Conservation (phyloP, 768 basidiomycete species). For the Clavulina sp. region DNA sequence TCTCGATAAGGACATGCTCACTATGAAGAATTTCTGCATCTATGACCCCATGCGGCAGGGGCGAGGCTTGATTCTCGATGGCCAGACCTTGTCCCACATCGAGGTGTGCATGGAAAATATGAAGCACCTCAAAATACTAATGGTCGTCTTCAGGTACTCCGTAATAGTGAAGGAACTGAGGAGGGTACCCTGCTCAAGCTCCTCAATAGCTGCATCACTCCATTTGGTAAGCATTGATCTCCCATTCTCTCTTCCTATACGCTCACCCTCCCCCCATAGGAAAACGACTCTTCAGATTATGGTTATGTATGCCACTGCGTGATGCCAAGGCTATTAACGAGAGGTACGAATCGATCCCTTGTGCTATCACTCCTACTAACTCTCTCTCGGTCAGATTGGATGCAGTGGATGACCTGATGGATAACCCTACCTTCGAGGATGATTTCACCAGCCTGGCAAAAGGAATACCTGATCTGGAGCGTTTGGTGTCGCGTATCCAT, state of each 20-base stretch:
- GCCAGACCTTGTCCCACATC: constrained; percentile 86
- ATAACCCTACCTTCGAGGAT: constrained; percentile 56
- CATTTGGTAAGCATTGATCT: constrained; percentile 47
- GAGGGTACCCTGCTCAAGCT: constrained; percentile 79
- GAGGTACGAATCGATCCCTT: constrained; percentile 29
- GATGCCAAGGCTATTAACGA: constrained; percentile 75
- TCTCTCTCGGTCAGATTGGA: constrained; percentile 47
- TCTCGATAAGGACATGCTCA: constrained; percentile 87
- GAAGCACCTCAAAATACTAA: constrained; percentile 1
- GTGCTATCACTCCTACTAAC: not conserved
- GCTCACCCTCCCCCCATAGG: constrained; percentile 26
- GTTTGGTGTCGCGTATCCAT: constrained; percentile 87
- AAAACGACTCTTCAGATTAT: constrained; percentile 89
- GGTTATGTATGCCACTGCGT: constrained; percentile 85
- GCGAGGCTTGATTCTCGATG: constrained; percentile 74
- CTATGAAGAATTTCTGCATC: constrained; percentile 93
- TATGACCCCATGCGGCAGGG: constrained; percentile 91
- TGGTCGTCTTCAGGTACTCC: constrained; percentile 35
- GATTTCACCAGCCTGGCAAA: constrained; percentile 63
- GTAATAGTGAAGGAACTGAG: constrained; percentile 86
- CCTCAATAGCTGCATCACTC: constrained; percentile 69
- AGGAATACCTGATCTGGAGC: constrained; percentile 79
- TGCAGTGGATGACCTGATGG: constrained; percentile 82
- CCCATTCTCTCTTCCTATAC: not conserved
- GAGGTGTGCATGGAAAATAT: constrained; percentile 39